Base-by-base conservation (phyloP, 371 early-diverging fungal species). In the Apophysomyces ossiformis region DNA sequence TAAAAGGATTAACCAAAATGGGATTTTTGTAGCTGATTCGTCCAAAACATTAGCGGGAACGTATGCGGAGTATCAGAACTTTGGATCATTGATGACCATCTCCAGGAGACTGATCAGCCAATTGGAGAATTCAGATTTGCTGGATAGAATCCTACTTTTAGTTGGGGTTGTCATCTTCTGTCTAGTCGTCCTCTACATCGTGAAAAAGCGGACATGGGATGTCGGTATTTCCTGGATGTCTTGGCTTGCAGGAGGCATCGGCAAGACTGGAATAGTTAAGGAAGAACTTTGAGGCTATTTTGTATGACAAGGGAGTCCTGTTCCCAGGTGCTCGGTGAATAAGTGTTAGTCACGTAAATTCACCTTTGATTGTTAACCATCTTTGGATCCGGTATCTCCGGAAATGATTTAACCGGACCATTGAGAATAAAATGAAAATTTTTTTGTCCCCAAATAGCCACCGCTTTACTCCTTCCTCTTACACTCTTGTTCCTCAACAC, bases 41-140 rank as follows among this genome's bases (percentile, higher is more conserved):
- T 89, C 90, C 2, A 78, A 74, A 58, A 81, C 87, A 0, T 69
- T 92, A 5, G 66, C 73, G 18, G 62, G 83, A 7, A 89, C 90
- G 0, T 70, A 79, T 56, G 65, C 64, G 15, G 90, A 91, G 75
- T 90, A 91, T 74, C 83, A 79, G 58, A 85, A 85, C 18, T 79
- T 89, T 66, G 79, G 82, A n/a, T 80, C 85, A 0, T 71, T 90
- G 7, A 64, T 91, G 36, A 81, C 79, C 26, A 80, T 86, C 11
- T 89, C 90, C 13, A 87, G 86, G 70, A 77, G 82, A 44, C 69
- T 91, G 32, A 83, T 92, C 44, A 84, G 88, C 18, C 86, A 88
- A 64, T 72, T 92, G n/a, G 88, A 89, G 64, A 81, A 85, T 21
- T 85, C 88, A 21, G 92, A 92, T 60, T 89, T 87, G 88, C 85